These are phyloP conservation scores for Omphalotus guepiniiformis DNA, from an alignment of 768 basidiomycete species.

Conservation along the genomic window DNA sequence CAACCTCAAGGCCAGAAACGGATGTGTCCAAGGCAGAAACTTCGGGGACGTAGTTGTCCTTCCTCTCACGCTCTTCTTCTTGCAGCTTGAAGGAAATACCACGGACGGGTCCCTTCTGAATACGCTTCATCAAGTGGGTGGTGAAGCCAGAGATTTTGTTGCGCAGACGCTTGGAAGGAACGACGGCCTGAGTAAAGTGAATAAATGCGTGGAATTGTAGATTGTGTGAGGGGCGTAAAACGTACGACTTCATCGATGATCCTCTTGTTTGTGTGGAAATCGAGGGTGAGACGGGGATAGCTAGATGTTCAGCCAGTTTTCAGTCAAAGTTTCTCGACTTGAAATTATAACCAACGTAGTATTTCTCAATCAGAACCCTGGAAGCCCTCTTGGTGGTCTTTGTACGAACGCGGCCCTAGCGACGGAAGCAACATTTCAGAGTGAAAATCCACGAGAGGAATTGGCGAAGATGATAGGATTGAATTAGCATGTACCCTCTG, in stretches of 20 bases:
- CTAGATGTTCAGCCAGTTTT: conserved; percentile 31
- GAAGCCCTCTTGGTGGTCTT: conserved; percentile 99
- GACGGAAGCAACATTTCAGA: conserved; percentile 3
- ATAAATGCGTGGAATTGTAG: background rate
- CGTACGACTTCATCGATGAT: conserved; percentile 96
- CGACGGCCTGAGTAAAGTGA: conserved; percentile 57
- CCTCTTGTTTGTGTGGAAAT: conserved; percentile 99
- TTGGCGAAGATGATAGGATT: too few relatives aligned
- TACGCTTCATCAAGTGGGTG: conserved; percentile 99
- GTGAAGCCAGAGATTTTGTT: conserved; percentile 99
- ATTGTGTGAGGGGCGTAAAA: conserved; percentile 17
- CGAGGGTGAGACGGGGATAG: conserved; percentile 98
- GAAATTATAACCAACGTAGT: conserved; percentile 49
- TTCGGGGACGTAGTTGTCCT: conserved; percentile 99
- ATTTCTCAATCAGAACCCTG: conserved; percentile 98
- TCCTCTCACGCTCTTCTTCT: conserved; percentile 98
- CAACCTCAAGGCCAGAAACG: conserved; percentile 75
- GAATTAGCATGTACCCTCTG: conserved; percentile 17
- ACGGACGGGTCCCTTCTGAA: conserved; percentile 95
- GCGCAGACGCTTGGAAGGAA: conserved; percentile 97
- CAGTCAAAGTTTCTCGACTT: background rate
- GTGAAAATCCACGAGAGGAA: too few relatives aligned
- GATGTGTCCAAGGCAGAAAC: conserved; percentile 90
- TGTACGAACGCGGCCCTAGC: conserved; percentile 96
- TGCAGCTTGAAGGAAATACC: conserved; percentile 99